Percentiles rank a stretch among this genome's conserved stretches.
phyloP scores from a whole-genome alignment of 2,329 filamentous ascomycete species.

The Ascochyta lentis region DNA sequence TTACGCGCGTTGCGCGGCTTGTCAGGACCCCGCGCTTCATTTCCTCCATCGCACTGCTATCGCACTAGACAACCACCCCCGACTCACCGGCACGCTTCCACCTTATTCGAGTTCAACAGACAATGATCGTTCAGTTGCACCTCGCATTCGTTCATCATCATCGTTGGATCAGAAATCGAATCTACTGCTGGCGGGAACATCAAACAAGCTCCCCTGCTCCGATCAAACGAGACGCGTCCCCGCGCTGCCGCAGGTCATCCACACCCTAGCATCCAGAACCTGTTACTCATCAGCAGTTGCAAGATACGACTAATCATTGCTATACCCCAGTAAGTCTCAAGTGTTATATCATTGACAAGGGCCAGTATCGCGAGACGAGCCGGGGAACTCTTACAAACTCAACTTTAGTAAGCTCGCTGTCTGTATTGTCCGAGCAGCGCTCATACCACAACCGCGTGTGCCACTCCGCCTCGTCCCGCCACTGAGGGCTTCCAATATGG shows the following conservation, averaged over 20 bases:
- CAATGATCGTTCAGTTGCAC: too few relatives aligned
- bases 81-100: neutral
- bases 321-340: too few relatives aligned
- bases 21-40: neutral
- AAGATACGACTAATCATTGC: neutral
- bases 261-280: constrained; percentile 8
- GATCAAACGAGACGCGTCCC: constrained; percentile 17
- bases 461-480: constrained; percentile 6
- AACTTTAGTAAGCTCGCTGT: neutral
- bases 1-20: neutral
- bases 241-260: constrained; percentile 15
- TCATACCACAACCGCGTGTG: constrained; percentile 1
- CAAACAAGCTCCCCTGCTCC: constrained; percentile 21
- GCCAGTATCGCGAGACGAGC: too few relatives aligned
- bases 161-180: neutral
- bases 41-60: neutral
- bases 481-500: neutral
- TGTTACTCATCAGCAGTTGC: constrained; percentile 7
- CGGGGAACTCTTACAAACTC: too few relatives aligned
- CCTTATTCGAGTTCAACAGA: too few relatives aligned
- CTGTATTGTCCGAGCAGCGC: neutral
- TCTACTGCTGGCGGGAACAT: constrained; percentile 15
- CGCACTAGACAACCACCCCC: too few relatives aligned
- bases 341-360: too few relatives aligned
- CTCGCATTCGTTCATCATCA: neutral